These are phyloP conservation scores for Pseudognaphalium luteoalbum DNA, from an alignment of 129 eudicot species.

Conservation along the genomic window DNA sequence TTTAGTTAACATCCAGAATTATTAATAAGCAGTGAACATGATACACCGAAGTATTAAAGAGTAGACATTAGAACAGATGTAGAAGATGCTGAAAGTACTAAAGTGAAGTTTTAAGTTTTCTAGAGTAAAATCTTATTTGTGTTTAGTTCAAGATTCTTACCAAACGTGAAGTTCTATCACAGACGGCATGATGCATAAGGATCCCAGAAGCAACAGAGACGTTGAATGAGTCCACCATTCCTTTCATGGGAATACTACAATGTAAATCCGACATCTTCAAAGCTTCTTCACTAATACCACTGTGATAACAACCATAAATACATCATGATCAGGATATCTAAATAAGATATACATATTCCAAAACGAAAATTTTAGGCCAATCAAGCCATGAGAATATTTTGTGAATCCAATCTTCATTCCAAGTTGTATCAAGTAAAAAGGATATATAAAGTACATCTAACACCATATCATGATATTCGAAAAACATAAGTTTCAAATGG, in stretches of 20 bases:
- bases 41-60: no score
- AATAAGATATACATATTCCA: constrained; percentile 5
- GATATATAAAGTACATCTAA: not conserved
- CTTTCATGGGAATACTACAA: constrained; percentile 92
- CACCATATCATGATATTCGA: not conserved
- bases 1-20: not conserved
- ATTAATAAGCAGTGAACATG: not conserved
- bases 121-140: not conserved
- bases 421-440: not conserved
- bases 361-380: not conserved
- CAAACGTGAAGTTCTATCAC: constrained; percentile 80
- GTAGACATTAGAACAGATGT: not conserved
- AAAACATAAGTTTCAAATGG: not conserved
- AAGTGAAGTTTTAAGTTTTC: not conserved
- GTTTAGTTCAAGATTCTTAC: constrained; percentile 34
- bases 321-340: not conserved
- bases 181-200: constrained; percentile 90
- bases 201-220: constrained; percentile 98
- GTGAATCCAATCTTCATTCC: constrained; percentile 1
- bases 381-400: not conserved
- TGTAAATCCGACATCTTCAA: constrained; percentile 75
- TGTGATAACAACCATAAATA: constrained; percentile 29
- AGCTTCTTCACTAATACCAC: constrained; percentile 89
- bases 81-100: constrained; percentile 3
- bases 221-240: constrained; percentile 97